phyloP scores from a whole-genome alignment of 2,329 filamentous ascomycete genomes.

The Shiraia bambusicola region DNA sequence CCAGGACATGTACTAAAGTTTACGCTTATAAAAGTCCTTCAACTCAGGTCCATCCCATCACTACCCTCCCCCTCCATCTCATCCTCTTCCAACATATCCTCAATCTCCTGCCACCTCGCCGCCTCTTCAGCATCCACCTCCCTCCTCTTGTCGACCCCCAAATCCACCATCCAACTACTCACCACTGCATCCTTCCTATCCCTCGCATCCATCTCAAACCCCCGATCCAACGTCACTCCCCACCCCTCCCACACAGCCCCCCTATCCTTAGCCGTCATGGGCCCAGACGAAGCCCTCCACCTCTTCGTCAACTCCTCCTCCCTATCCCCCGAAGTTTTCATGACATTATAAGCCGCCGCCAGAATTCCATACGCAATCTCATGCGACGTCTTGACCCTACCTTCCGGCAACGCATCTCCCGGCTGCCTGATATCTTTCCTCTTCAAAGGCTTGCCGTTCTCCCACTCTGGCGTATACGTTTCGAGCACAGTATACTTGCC shows the following conservation, averaged over 20 bases:
- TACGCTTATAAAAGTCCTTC: too few relatives aligned
- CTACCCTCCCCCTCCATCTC: slow-evolving; percentile 10
- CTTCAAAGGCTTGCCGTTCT: neutral
- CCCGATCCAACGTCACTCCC: slow-evolving; percentile 21
- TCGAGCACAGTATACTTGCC: slow-evolving; percentile 24
- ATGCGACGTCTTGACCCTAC: slow-evolving; percentile 10
- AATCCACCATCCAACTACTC: slow-evolving; percentile 1
- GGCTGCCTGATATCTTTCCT: neutral
- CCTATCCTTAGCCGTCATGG: slow-evolving; percentile 21
- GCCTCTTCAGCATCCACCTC: slow-evolving; percentile 5
- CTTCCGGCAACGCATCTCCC: neutral
- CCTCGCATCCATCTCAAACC: slow-evolving; percentile 18
- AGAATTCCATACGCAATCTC: slow-evolving; percentile 23
- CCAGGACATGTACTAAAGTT: too few relatives aligned
- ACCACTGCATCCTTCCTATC: slow-evolving; percentile 22
- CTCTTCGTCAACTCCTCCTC: slow-evolving; percentile 36
- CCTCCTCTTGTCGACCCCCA: slow-evolving; percentile 7
- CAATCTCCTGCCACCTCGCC: slow-evolving; percentile 18
- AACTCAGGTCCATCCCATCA: neutral
- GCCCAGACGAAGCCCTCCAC: slow-evolving; percentile 25
- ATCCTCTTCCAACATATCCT: slow-evolving; percentile 22
- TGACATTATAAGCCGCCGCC: slow-evolving; percentile 16
- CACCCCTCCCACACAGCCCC: slow-evolving; percentile 40
- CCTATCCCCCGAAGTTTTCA: slow-evolving; percentile 11
- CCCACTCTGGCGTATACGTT: slow-evolving; percentile 16